Base-by-base conservation (phyloP, 2,329 filamentous ascomycete genomes). In the Ophiostoma montium region DNA sequence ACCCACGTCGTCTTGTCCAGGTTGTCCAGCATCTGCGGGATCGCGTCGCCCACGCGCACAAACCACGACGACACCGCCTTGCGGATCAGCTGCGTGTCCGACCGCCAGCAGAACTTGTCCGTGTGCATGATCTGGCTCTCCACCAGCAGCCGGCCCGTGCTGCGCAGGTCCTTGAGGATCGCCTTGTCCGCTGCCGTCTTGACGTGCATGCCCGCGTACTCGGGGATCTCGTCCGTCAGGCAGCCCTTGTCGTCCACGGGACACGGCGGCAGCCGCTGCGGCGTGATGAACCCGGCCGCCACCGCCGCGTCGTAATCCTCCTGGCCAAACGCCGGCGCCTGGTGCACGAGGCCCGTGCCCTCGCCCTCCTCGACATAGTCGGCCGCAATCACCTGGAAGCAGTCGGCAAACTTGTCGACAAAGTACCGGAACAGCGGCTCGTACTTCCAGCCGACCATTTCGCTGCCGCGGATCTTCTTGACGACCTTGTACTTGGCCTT, bases 31-130 rank as follows among this genome's bases (percentile, higher is more conserved):
- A 96, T 90, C 55, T 89, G 70, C 1, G 88, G 87, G 47, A 95
- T 79, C 57, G 88, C 84, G 52, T 84, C 77, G 16, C 82, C 78
- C 43, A 95, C 86, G 63, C 86, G 86, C 59, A 96, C 84, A 63
- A 95, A 95, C 90, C 90, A 96, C 1, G 88, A 87, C 9, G 89
- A 86, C 16, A 95, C 87, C 23, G 90, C 87, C 55, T 85, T 80
- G 67, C 94, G 92, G 58, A 96, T 95, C 54, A 96, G 74, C 30
- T 88, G 90, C 0, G 86, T 95, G 62, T 95, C 90, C n/a, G 88
- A 95, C 53, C 90, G 80, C 68, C 85, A 88, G 65, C 90, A 95
- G 76, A 90, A 90, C 18, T 87, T 88, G 64, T 95, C 94, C 58
- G 86, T 90, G 70, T 96, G 90, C 61, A 76, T 86, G 54, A 95